Evolutionary conservation across 139 green algal species (phyloP), one percentile per base, ranked within the genome.

Genomic region (Chlorokybus atmophyticus): DNA sequence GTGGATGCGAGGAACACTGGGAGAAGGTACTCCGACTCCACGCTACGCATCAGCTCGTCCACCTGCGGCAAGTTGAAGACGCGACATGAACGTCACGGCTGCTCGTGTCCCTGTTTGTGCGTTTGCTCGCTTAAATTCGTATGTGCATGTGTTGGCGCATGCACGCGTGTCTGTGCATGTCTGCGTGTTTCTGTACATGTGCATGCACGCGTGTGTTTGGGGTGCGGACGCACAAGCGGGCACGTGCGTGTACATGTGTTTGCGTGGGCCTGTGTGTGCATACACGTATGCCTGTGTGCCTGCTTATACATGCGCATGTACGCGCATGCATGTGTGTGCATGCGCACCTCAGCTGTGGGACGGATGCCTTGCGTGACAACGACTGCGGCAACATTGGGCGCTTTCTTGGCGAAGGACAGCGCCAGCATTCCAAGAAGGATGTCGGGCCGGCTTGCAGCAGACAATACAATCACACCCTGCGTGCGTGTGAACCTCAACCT

Each of bases 401-500:
- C 41, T 3, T 84, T 60, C 7, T 76, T 79, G 1, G 82, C 73
- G 28, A 91, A 56, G 29, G 67, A 66, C 0, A 80, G 78, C 0
- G 70, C 72, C 21, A 79, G 55, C 51, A 83, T 64, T 2, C 67
- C 77, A 48, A 83, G 52, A 31, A 83, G 62, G n/a, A 83, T 60
- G 62, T 83, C 77, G 17, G 79, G 68, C 14, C 77, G 70, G 55
- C 70, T 71, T 2, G 50, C 56, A 8, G 66, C 64, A 1, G 76
- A 73, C 8, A 83, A 49, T 5, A 83, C 59, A 17, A 82, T 49
- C 50, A 57, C 40, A 40, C 56, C 56, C 30, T 40, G 5, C 40
- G 4, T 2, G 29, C 2, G 5, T n/a, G n/a, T n/a, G n/a, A n/a
- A n/a, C n/a, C n/a, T n/a, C n/a, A n/a, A n/a, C n/a, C n/a, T n/a